A percentile compares a stretch with the other conserved stretches of the same genome.
Evolutionary conservation across 2,329 filamentous ascomycete species (phyloP).

Genomic region (Bipolaris cookei): DNA sequence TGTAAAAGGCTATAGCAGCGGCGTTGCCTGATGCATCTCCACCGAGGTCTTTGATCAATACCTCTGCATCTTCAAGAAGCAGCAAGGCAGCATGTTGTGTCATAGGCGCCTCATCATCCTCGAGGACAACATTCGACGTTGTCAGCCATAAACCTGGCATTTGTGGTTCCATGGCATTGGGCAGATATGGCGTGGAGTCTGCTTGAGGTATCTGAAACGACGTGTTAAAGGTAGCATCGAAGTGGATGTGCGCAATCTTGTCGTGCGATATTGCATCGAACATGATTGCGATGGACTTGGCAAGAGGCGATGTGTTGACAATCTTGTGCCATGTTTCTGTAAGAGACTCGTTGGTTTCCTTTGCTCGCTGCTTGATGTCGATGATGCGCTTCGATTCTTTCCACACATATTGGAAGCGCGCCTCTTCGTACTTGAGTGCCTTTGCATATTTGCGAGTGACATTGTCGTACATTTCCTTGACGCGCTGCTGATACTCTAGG

Average conservation of each 20-base stretch:
- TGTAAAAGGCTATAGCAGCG: slow-evolving; percentile 75
- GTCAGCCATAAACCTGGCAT: slow-evolving; percentile 84
- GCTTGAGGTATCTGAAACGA: slow-evolving; percentile 68
- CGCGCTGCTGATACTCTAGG: slow-evolving; percentile 72
- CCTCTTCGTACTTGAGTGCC: slow-evolving; percentile 90
- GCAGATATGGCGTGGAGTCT: slow-evolving; percentile 74
- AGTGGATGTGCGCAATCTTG: slow-evolving; percentile 82
- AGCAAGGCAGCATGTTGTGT: slow-evolving; percentile 88
- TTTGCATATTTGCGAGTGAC: slow-evolving; percentile 92
- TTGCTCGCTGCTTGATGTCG: slow-evolving; percentile 78
- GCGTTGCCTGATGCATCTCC: slow-evolving; percentile 77
- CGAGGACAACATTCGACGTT: slow-evolving; percentile 77
- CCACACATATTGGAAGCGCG: slow-evolving; percentile 88
- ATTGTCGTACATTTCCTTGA: slow-evolving; percentile 85
- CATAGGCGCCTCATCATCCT: slow-evolving; percentile 72
- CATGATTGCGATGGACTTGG: slow-evolving; percentile 80
- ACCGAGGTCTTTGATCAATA: slow-evolving; percentile 72
- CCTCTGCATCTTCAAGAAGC: slow-evolving; percentile 80
- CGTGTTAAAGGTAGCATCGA: slow-evolving; percentile 68
- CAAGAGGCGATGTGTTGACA: slow-evolving; percentile 75
- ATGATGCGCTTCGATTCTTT: slow-evolving; percentile 86
- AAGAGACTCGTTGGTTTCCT: slow-evolving; percentile 70
- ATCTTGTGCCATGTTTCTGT: slow-evolving; percentile 73
- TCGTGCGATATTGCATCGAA: slow-evolving; percentile 82
- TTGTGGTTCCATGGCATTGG: slow-evolving; percentile 69